Evolutionary conservation across 306 rosid genomes (phyloP).

Genomic region (Cucumis sativus): Cucumber_9930_V3 NC_026657.2:34747001-34747500

Average conservation of each 20-base stretch:
- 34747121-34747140: not conserved
- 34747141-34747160: not conserved
- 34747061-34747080: not conserved
- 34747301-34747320: slow-evolving; percentile 61
- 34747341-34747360: slow-evolving; percentile 58
- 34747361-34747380: slow-evolving; percentile 59
- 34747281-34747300: slow-evolving; percentile 19
- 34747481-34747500: slow-evolving; percentile 63
- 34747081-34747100: not conserved
- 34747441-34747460: slow-evolving; percentile 71
- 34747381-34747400: slow-evolving; percentile 49
- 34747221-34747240: not conserved
- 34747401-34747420: slow-evolving; percentile 58
- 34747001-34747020: not conserved
- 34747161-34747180: not conserved
- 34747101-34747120: not conserved
- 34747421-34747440: slow-evolving; percentile 66
- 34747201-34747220: not conserved
- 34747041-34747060: not conserved
- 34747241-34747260: not conserved
- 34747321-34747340: slow-evolving; percentile 95
- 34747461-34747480: slow-evolving; percentile 55
- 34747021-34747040: not conserved
- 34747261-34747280: not conserved
- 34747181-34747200: not conserved